Percentiles rank a stretch among this genome's conserved stretches.
phyloP scores from a whole-genome alignment of 345 rosid species.

The Pistacia integerrima region DNA sequence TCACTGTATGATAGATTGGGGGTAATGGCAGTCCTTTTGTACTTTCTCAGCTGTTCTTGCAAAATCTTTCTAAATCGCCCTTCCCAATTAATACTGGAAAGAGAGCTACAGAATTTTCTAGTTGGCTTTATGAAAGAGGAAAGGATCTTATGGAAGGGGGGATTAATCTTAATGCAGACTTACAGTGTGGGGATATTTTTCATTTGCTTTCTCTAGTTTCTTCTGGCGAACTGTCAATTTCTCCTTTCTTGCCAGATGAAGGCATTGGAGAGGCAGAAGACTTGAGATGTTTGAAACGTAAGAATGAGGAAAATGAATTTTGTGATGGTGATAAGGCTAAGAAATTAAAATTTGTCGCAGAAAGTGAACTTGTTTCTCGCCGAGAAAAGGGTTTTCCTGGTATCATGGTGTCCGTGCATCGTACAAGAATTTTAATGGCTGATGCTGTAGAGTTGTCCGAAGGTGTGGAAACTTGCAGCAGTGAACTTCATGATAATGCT shows the following conservation, averaged over 20 bases:
- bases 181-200: conserved; percentile 91
- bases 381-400: conserved; percentile 97
- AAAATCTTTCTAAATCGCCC: conserved; percentile 67
- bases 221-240: conserved; percentile 73
- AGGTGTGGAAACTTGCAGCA: conserved; percentile 33
- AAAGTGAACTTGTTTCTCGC: conserved; percentile 79
- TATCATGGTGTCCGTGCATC: conserved; percentile 54
- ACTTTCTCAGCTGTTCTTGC: conserved; percentile 83
- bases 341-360: conserved; percentile 58
- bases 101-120: conserved; percentile 76
- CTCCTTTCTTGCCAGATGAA: conserved; percentile 72
- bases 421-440: conserved; percentile 44
- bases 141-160: conserved; percentile 57
- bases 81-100: conserved; percentile 81
- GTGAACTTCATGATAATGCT: conserved; percentile 35
- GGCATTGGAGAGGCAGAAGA: conserved; percentile 97
- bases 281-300: conserved; percentile 71
- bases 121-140: conserved; percentile 65
- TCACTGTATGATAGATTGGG: conserved; percentile 67
- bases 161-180: conserved; percentile 58
- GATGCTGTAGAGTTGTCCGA: conserved; percentile 55
- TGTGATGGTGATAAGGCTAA: conserved; percentile 51
- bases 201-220: conserved; percentile 73
- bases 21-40: conserved; percentile 74
- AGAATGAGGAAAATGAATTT: conserved; percentile 59